These are phyloP conservation scores for Rosa hybrid DNA, from an alignment of 331 rosid genomes.

Conservation along the genomic window DNA sequence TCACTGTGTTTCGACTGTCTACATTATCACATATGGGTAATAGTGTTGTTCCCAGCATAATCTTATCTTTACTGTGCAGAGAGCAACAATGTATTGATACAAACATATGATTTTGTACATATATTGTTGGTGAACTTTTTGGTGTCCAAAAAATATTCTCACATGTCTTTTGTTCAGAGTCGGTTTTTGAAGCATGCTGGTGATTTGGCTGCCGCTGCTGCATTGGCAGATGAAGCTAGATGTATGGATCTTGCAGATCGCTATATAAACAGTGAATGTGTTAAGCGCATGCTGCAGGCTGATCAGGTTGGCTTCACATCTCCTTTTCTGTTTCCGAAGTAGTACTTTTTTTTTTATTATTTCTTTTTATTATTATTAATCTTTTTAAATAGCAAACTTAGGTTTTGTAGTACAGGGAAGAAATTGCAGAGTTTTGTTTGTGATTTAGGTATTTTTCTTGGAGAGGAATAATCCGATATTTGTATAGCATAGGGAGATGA, in stretches of 20 bases:
- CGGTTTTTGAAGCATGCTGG: conserved; percentile 98
- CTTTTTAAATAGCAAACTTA: not conserved
- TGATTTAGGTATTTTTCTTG: not conserved
- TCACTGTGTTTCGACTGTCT: not conserved
- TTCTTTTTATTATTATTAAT: not conserved
- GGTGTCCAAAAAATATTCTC: not conserved
- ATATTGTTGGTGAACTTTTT: not conserved
- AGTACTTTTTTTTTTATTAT: not conserved
- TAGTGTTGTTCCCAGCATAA: not conserved
- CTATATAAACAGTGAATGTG: conserved; percentile 93
- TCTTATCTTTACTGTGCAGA: not conserved
- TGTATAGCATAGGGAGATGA: not conserved
- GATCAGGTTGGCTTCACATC: conserved; percentile 64
- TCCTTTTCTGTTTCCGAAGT: not conserved
- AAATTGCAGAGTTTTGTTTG: not conserved
- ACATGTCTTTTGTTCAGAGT: conserved; percentile 52
- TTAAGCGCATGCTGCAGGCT: conserved; percentile 99
- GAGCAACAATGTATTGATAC: not conserved
- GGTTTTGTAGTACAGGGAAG: not conserved
- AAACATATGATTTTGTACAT: not conserved
- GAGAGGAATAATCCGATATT: not conserved
- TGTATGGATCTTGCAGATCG: conserved; percentile 99
- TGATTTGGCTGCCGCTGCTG: conserved; percentile 93
- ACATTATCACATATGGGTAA: not conserved
- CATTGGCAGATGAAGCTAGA: conserved; percentile 97